Percentiles rank a stretch among this genome's conserved stretches.
phyloP scores from a whole-genome alignment of 768 basidiomycete genomes.

The Gelatoporia subvermispora region DNA sequence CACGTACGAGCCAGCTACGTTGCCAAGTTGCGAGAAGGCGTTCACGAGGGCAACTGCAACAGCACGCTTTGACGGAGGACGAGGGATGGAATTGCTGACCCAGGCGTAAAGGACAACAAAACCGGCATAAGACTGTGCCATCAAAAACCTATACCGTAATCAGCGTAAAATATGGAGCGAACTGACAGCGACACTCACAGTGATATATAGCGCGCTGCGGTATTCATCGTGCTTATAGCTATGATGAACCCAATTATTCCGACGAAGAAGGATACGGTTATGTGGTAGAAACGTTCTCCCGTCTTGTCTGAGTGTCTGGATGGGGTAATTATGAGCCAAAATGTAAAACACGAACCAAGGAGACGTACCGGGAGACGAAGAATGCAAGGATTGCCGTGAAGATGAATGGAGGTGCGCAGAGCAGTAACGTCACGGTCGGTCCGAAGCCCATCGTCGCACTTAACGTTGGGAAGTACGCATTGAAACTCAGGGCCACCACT shows the following conservation, averaged over 20 bases:
- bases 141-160: constrained; percentile 52
- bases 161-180: no score
- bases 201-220: constrained; percentile 57
- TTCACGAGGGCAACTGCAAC: constrained; percentile 84
- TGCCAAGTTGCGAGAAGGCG: constrained; percentile 77
- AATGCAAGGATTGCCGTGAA: constrained; percentile 59
- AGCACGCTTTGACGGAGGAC: constrained; percentile 83
- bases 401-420: constrained; percentile 77
- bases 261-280: constrained; percentile 42
- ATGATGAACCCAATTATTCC: constrained; percentile 70
- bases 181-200: constrained; percentile 35
- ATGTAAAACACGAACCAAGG: not conserved
- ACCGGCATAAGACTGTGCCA: constrained; percentile 70
- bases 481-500: constrained; percentile 66
- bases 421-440: constrained; percentile 59
- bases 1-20: constrained; percentile 72
- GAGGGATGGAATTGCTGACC: constrained; percentile 59
- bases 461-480: constrained; percentile 77
- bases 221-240: constrained; percentile 59
- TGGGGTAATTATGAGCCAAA: not conserved
- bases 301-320: constrained; percentile 63
- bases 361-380: constrained; percentile 39
- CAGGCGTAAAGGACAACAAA: constrained; percentile 61
- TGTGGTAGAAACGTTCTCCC: constrained; percentile 71
- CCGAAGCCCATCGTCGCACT: constrained; percentile 66